These are phyloP conservation scores for Allantophomopsis lycopodina DNA, from an alignment of 2,329 filamentous ascomycete species.

Conservation along the genomic window DNA sequence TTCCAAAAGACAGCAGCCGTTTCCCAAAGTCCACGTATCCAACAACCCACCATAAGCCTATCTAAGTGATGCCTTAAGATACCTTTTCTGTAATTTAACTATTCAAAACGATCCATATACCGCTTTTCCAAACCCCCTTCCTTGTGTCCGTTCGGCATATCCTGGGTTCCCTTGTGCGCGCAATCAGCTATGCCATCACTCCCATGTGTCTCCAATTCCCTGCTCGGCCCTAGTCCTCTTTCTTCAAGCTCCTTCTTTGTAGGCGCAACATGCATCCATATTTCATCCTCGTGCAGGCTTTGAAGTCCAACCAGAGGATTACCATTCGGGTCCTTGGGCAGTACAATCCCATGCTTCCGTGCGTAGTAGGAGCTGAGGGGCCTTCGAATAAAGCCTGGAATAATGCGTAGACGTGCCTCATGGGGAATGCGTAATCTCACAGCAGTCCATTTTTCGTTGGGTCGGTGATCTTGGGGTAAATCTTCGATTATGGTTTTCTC, in stretches of 20 bases:
- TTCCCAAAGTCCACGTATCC: too few species aligned
- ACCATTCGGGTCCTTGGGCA: constrained; percentile 23
- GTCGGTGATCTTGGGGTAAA: constrained; percentile 36
- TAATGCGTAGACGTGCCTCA: constrained; percentile 36
- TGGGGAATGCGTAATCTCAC: constrained; percentile 41
- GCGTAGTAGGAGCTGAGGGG: constrained; percentile 20
- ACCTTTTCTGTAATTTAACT: too few species aligned
- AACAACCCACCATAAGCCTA: too few species aligned
- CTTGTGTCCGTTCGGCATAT: too few species aligned
- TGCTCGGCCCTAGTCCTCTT: constrained; percentile 5
- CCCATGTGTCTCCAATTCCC: too few species aligned
- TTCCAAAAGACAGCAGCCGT: too few species aligned
- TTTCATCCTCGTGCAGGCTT: constrained; percentile 25
- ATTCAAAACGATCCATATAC: too few species aligned
- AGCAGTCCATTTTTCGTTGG: constrained; percentile 43
- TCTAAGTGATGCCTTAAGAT: too few species aligned
- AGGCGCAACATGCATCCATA: constrained; percentile 37
- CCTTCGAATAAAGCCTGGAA: constrained; percentile 3
- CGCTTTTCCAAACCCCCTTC: too few species aligned
- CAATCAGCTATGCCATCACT: too few species aligned
- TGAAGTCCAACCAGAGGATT: constrained; percentile 21
- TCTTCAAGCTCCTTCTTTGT: constrained; percentile 16
- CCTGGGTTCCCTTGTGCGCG: too few species aligned
- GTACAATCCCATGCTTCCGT: constrained; percentile 18
- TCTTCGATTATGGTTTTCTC: constrained; percentile 23